These are phyloP conservation scores for Luvunga scandens DNA, from an alignment of 345 rosid genomes.

Conservation along the genomic window DNA sequence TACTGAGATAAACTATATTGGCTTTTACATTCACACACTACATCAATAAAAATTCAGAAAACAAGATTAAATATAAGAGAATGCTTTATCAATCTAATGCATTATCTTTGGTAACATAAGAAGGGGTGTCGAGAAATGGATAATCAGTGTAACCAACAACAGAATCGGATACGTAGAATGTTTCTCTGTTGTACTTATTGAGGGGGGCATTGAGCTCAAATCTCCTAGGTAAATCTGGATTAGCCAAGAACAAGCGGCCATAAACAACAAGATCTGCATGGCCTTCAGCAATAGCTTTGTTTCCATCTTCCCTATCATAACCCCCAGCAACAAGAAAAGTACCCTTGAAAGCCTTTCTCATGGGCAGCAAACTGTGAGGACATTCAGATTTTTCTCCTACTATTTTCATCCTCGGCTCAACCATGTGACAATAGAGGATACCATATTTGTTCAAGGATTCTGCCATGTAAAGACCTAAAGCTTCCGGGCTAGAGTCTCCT, in stretches of 20 bases:
- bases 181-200: constrained; percentile 48
- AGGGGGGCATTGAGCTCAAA: constrained; percentile 55
- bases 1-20: background rate
- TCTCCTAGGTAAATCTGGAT: constrained; percentile 74
- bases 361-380: constrained; percentile 41
- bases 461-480: constrained; percentile 58
- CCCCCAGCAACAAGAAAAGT: constrained; percentile 68
- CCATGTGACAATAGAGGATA: constrained; percentile 65
- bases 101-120: background rate
- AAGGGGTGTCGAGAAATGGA: constrained; percentile 44
- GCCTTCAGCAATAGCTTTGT: constrained; percentile 41
- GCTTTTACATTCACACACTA: background rate
- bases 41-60: background rate
- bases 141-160: constrained; percentile 70
- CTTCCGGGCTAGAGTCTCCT: constrained; percentile 60
- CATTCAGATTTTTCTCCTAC: constrained; percentile 22
- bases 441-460: constrained; percentile 53
- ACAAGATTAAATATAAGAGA: background rate
- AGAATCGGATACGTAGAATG: constrained; percentile 50
- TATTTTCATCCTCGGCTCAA: constrained; percentile 59
- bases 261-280: constrained; percentile 58
- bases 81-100: background rate
- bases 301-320: constrained; percentile 49
- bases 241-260: constrained; percentile 62
- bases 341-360: constrained; percentile 68